Conservation (phyloP, 1,284 basidiomycete species). For the Irpex rosettiformis region DNA sequence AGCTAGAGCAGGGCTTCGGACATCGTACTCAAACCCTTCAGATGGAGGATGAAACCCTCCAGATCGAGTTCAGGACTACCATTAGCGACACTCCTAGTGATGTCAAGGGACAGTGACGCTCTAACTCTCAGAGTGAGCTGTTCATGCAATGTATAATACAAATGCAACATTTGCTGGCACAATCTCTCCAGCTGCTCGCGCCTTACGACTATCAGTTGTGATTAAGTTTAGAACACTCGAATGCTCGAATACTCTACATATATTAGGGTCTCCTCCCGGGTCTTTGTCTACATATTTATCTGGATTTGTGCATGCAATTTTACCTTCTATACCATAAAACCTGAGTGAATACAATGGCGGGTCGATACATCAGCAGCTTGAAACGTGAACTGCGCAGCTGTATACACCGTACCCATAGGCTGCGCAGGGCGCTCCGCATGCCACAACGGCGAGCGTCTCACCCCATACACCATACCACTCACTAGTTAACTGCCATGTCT, state of each 20-base stretch:
- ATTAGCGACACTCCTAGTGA: background rate
- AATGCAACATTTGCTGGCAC: background rate
- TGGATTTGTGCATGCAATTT: too few species aligned
- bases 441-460: background rate
- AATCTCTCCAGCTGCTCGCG: background rate
- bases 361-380: too few species aligned
- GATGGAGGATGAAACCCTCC: background rate
- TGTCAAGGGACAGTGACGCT: too few species aligned
- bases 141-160: too few species aligned
- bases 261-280: too few species aligned
- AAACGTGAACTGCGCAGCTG: background rate
- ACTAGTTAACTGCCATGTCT: slow-evolving; percentile 16
- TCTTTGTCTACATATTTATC: too few species aligned
- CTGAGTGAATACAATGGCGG: too few species aligned
- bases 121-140: too few species aligned
- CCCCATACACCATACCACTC: background rate
- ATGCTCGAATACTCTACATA: too few species aligned
- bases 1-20: background rate
- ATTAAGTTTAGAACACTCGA: too few species aligned
- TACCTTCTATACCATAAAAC: too few species aligned
- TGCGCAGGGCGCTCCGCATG: background rate
- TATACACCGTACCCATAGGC: background rate
- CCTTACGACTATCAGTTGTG: background rate
- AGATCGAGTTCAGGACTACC: background rate
- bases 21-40: background rate